Percentiles rank a stretch among this genome's conserved stretches.
Conservation (phyloP, 176 grass and related monocot species). For the Sorghum bicolor region DNA sequence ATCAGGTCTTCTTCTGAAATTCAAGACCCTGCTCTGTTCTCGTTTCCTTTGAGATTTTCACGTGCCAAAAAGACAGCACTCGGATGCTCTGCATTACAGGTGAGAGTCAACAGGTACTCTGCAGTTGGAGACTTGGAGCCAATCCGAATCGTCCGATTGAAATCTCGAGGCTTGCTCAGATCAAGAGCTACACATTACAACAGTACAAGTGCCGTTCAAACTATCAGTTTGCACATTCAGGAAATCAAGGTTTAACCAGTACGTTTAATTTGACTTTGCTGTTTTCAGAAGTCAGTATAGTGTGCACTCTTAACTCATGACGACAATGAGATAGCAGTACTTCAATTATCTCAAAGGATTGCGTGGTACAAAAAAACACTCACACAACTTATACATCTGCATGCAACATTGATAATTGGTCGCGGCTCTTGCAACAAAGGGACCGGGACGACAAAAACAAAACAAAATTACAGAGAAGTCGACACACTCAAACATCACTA, state of each 20-base stretch:
- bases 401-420: not conserved
- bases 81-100: not conserved
- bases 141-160: not conserved
- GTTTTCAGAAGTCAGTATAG: not conserved
- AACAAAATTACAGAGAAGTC: not conserved
- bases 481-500: slow-evolving; percentile 11
- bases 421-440: not conserved
- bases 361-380: slow-evolving; percentile 8
- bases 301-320: not conserved
- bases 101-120: not conserved
- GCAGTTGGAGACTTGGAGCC: not conserved
- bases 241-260: not conserved
- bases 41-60: not conserved
- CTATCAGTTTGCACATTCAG: not conserved
- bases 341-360: slow-evolving; percentile 24
- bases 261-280: not conserved
- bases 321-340: not conserved
- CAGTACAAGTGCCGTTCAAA: not conserved
- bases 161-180: not conserved
- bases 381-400: slow-evolving; percentile 22
- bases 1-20: not conserved
- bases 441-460: not conserved
- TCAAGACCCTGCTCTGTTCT: not conserved
- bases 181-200: not conserved
- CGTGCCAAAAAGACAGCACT: not conserved